phyloP scores from a whole-genome alignment of 2,329 filamentous ascomycete genomes.

The Coniella lustricola region DNA sequence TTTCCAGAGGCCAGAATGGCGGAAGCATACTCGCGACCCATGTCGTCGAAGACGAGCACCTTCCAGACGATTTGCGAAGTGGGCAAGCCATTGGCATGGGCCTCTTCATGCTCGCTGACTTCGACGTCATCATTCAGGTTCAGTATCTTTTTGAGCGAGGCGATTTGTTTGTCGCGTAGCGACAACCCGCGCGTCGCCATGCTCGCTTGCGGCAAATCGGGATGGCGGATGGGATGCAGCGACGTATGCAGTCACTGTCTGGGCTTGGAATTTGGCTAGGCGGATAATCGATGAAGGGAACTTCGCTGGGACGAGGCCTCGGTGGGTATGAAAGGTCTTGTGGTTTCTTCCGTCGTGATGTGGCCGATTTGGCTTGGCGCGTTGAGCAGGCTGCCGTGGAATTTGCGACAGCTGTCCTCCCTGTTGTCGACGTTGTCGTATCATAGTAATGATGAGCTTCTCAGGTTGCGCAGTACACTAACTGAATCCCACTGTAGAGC shows the following conservation, averaged over 20 bases:
- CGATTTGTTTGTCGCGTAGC: conserved; percentile 54
- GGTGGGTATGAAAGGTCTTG: too few relatives aligned
- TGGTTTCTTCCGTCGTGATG: too few relatives aligned
- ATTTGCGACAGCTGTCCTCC: conserved; percentile 7
- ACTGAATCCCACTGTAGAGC: neutral
- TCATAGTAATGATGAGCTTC: conserved; percentile 5
- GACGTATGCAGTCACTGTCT: conserved; percentile 10
- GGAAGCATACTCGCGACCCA: conserved; percentile 17
- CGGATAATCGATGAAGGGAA: too few relatives aligned
- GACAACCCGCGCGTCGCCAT: conserved; percentile 42
- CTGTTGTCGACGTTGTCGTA: neutral
- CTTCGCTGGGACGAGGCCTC: too few relatives aligned
- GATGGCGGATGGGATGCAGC: neutral
- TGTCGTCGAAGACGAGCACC: conserved; percentile 84
- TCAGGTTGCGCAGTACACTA: neutral
- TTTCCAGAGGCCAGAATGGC: neutral
- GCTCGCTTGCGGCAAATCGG: conserved; percentile 16
- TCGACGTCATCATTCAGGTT: conserved; percentile 78
- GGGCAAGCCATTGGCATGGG: conserved; percentile 56
- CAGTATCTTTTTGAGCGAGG: conserved; percentile 88
- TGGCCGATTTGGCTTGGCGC: neutral
- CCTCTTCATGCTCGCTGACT: conserved; percentile 54
- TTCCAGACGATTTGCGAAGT: conserved; percentile 90
- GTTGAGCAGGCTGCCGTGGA: neutral
- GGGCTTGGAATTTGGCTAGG: neutral